phyloP scores from a whole-genome alignment of 2,329 filamentous ascomycete genomes.

The Alternaria metachromatica region DNA sequence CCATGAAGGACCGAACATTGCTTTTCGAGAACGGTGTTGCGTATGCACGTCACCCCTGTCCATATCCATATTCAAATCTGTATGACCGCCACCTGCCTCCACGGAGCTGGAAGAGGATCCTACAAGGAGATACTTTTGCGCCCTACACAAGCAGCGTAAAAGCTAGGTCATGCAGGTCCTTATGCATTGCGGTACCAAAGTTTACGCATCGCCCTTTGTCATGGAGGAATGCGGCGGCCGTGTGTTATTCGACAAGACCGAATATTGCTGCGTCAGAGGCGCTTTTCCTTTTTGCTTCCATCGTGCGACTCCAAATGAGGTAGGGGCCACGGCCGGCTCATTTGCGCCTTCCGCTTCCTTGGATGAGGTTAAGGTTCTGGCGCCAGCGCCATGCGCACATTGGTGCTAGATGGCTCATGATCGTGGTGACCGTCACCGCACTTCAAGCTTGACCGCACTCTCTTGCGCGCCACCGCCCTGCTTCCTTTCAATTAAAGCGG shows the following conservation, averaged over 20 bases:
- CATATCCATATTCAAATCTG: background rate
- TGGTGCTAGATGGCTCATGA: conserved; percentile 10
- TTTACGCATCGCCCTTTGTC: conserved; percentile 11
- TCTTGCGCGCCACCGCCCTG: conserved; percentile 25
- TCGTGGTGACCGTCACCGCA: conserved; percentile 9
- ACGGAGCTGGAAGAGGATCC: conserved; percentile 2
- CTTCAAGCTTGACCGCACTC: conserved; percentile 13
- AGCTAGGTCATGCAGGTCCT: background rate
- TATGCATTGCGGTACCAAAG: conserved; percentile 13
- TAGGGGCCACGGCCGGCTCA: conserved; percentile 1
- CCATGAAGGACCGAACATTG: conserved; percentile 3
- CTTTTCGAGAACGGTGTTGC: conserved; percentile 14
- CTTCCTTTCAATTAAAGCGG: conserved; percentile 7
- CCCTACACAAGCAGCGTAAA: conserved; percentile 14
- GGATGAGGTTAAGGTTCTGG: conserved; percentile 22
- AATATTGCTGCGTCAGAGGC: conserved; percentile 22
- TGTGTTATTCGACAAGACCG: conserved; percentile 25
- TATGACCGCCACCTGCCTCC: conserved; percentile 10
- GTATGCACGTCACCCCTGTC: conserved; percentile 7
- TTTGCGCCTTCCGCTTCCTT: conserved; percentile 14
- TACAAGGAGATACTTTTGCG: background rate
- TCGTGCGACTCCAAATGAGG: conserved; percentile 27
- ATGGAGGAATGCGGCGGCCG: conserved; percentile 22
- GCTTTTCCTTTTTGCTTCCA: conserved; percentile 12
- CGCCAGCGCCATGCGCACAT: conserved; percentile 21